Base-by-base conservation (phyloP, 2,329 filamentous ascomycete genomes). In the Mycosphaerella sp. region DNA sequence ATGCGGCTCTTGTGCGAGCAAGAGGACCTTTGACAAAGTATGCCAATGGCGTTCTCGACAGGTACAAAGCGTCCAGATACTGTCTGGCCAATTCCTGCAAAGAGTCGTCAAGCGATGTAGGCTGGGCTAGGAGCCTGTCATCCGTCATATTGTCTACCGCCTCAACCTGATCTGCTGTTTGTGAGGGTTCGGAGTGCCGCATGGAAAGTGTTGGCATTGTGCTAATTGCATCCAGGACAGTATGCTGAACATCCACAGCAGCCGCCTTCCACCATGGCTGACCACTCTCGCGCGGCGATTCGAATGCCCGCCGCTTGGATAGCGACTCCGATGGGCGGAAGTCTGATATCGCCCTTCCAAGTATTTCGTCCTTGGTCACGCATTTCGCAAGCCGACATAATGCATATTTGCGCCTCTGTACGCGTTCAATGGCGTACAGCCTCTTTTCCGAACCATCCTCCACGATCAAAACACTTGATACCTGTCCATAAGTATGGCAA, bases 11-110 rank as follows among this genome's bases (percentile, higher is more conserved):
- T 41, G 86, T 84, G 59, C 86, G 79, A 40, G 87, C 87, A 16
- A 93, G 72, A 1, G 87, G 86, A 0, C 87, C 87, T 71, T 93
- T 93, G 16, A 84, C 84, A 68, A 91, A 90, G 68, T 90, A 93
- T 52, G 87, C 87, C 50, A 91, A 71, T 3, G 87, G 88, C 30
- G 85, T 87, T 77, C 87, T 70, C 7, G 66, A 71, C 9, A 72
- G 59, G 64, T 79, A 76, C 56, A 77, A 59, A 28, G 71, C 68
- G 12, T 75, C 71, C 16, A 76, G 62, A 52, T 70, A 71, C 41
- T 70, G 63, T 18, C 65, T 63, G 4, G 63, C 45, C 18, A 67
- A 52, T 25, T 66, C 65, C 48, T 66, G 60, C 12, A 66, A 46
- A 2, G 51, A 40, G 10, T 63, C 56, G 17, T 58, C 41, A 8